phyloP scores from a whole-genome alignment of 768 basidiomycete species.

The Myochromella boudieri region DNA sequence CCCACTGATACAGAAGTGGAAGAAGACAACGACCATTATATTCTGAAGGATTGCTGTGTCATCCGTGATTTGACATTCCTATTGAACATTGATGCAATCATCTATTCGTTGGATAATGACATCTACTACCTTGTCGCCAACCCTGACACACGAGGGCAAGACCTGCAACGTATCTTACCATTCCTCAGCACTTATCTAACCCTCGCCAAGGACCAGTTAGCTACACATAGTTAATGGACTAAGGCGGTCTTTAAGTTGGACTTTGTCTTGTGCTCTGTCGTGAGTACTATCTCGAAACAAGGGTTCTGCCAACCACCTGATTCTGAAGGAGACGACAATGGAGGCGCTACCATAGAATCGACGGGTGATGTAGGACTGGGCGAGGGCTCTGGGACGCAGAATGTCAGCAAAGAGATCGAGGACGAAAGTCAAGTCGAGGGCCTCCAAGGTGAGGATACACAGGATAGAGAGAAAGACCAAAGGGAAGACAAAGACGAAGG shows the following conservation, averaged over 20 bases:
- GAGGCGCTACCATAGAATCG: slow-evolving; percentile 47
- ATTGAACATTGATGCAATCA: slow-evolving; percentile 47
- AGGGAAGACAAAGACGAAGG: slow-evolving; percentile 54
- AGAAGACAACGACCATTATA: slow-evolving; percentile 47
- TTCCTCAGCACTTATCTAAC: slow-evolving; percentile 69
- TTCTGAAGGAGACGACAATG: slow-evolving; percentile 50
- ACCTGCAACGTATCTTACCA: slow-evolving; percentile 55
- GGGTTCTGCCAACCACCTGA: slow-evolving; percentile 95
- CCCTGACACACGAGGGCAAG: slow-evolving; percentile 28
- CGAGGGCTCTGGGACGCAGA: slow-evolving; percentile 79
- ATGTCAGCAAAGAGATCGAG: slow-evolving; percentile 92
- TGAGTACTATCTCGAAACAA: slow-evolving; percentile 72
- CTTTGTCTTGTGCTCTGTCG: slow-evolving; percentile 71
- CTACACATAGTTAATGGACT: slow-evolving; percentile 59
- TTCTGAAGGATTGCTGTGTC: slow-evolving; percentile 45
- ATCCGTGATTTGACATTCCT: slow-evolving; percentile 46
- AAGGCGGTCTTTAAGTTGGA: slow-evolving; percentile 83
- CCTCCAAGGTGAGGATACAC: slow-evolving; percentile 63
- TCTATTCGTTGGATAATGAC: slow-evolving; percentile 36
- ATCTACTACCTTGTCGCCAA: slow-evolving; percentile 38
- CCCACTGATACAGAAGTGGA: slow-evolving; percentile 21
- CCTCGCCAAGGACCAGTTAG: slow-evolving; percentile 59
- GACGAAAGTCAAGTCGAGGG: slow-evolving; percentile 98
- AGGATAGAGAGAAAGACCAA: slow-evolving; percentile 45
- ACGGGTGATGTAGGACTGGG: slow-evolving; percentile 90